Evolutionary conservation across 345 rosid genomes (phyloP), one percentile per base, ranked within the genome.

Genomic region (Dipteronia dyeriana): DNA sequence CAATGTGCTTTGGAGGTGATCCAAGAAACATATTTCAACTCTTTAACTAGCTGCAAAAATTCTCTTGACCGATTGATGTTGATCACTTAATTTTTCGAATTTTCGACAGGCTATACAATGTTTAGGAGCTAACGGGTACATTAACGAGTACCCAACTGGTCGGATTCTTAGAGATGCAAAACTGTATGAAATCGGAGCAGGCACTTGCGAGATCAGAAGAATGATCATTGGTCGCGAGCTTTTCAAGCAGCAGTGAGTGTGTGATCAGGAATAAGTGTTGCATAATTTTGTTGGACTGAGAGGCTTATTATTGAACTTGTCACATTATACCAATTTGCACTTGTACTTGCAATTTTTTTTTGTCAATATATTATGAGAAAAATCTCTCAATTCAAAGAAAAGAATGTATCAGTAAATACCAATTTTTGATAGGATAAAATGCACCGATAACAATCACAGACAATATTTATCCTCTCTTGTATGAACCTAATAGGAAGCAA

Each of bases 151-250:
- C 81, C 31, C 89, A 69, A 95, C 96, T 0, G 99, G 99, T 1
- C 94, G 99, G 47, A 91, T 91, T 65, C 91, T 95, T 38, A 88
- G 97, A 77, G 99, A 95, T 77, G 97, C 99, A 66, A 95, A 93
- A 75, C 84, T 95, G 26, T 93, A 95, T 61, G 99, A 95, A 82
- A 93, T 93, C 17, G 98, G 98, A n/a, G 99, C 99, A 0, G 99
- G 98, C 43, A 95, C 98, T 31, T 93, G 99, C 51, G 99, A 93
- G 88, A 93, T 91, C 82, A 87, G 98, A 85, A 87, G 98, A 80
- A 86, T 95, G 81, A 90, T 95, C 25, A 91, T 93, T 4, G 98
- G 97, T 31, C 95, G 98, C 20, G 88, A 86, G 83, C 97, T 93
- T 75, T 93, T 91, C 80, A 95, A 89, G 88, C 84, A 86, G 78